These are phyloP conservation scores for Dictyostelium citrinum DNA, from an alignment of 78 protist genomes.

Conservation along the genomic window DNA sequence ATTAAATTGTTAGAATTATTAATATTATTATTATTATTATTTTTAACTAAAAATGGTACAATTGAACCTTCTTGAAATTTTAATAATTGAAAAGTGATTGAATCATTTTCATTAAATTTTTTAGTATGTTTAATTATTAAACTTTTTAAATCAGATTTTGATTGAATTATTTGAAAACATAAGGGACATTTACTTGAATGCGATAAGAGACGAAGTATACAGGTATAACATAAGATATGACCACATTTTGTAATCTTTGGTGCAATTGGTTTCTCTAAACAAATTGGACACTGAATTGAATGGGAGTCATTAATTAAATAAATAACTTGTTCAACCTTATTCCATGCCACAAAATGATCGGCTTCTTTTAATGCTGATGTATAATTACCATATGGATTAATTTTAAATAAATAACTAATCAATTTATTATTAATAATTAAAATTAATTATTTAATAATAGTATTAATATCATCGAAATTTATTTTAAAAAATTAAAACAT, in stretches of 20 bases:
- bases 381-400: slow-evolving; percentile 68
- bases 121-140: neutral
- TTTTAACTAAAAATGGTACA: neutral
- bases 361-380: neutral
- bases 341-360: slow-evolving; percentile 54
- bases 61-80: slow-evolving; percentile 16
- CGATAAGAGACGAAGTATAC: slow-evolving; percentile 30
- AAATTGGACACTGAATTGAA: slow-evolving; percentile 43
- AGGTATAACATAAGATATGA: slow-evolving; percentile 38
- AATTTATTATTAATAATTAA: neutral
- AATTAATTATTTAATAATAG: slow-evolving; percentile 17
- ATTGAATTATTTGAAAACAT: slow-evolving; percentile 19
- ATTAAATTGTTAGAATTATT: neutral
- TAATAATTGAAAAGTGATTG: neutral
- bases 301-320: neutral
- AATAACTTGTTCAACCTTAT: slow-evolving; percentile 50
- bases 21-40: neutral
- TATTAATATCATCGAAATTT: neutral
- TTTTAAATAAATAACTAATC: slow-evolving; percentile 43
- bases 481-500: neutral
- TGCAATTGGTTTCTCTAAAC: slow-evolving; percentile 56
- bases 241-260: slow-evolving; percentile 74
- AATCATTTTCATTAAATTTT: slow-evolving; percentile 2
- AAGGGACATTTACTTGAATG: slow-evolving; percentile 58
- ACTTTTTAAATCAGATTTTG: slow-evolving; percentile 46